Evolutionary conservation across 1,139 yeast genomes (phyloP), one percentile per base, ranked within the genome.

Genomic region (Sugiyamaella xylanicola): DNA sequence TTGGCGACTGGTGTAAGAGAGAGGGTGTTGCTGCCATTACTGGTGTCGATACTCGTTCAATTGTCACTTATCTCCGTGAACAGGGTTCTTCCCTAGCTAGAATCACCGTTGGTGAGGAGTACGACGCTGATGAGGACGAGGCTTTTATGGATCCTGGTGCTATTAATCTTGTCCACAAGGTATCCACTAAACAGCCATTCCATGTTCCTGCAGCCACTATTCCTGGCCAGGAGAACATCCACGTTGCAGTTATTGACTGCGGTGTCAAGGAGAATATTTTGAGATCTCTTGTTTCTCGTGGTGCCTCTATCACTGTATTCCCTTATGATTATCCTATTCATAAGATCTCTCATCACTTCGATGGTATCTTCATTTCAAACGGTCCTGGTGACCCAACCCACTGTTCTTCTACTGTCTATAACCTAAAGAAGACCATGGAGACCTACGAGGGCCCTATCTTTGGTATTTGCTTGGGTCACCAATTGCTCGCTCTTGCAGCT

Each of bases 381-480:
- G 99, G 99, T 53, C 99, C 99, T 49, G 99, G 99, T 68, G 97
- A 93, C 75, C 99, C 99, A 70, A 88, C 96, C 54, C 96, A 89
- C 74, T 92, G 98, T 77, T 73, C 87, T 43, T 71, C 83, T 46
- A 93, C 99, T 15, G 90, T 89, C 48, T 81, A 80, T 65, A 84
- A 86, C 74, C 80, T 93, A 72, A 82, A 80, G 68, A 78, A 82
- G 69, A 83, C 95, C 57, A 85, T 93, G 85, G 80, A 81, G 45
- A 70, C 80, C 57, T 80, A 77, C 60, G 81, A 87, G 42, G 82
- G 95, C 60, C 99, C 99, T 56, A 88, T 93, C 63, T 92, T 93
- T 70, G 99, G 99, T 63, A 93, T 93, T 69, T 93, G 99, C 74
- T 79, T 93, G 66, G 99, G 99, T 47, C 99, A 93, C 75, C 99